phyloP scores from a whole-genome alignment of 352 stramenopile species.

The Blastocystis sp. region DNA sequence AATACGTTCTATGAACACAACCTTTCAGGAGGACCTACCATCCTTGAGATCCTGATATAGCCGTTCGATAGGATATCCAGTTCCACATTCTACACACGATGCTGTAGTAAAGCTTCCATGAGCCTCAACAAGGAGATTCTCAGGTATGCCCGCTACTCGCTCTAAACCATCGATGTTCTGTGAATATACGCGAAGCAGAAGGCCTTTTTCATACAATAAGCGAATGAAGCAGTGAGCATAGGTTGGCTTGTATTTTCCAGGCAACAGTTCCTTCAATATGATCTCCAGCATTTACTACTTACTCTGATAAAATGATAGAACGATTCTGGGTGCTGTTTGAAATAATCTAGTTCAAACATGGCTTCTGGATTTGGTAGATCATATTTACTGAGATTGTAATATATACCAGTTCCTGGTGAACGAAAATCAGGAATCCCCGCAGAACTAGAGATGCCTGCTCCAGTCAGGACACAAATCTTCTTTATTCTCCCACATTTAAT shows the following conservation, averaged over 20 bases:
- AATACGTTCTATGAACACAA: constrained; percentile 29
- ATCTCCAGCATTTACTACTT: constrained; percentile 68
- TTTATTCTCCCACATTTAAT: constrained; percentile 75
- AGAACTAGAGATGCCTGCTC: constrained; percentile 87
- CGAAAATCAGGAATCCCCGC: constrained; percentile 97
- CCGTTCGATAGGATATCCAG: constrained; percentile 12
- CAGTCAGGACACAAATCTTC: constrained; percentile 84
- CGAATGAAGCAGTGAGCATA: constrained; percentile 89
- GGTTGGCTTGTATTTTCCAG: constrained; percentile 80
- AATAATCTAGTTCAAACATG: constrained; percentile 97
- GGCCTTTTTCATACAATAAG: constrained; percentile 82
- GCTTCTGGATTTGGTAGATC: constrained; percentile 88
- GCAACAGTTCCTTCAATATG: constrained; percentile 73
- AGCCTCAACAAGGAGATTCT: constrained; percentile 83
- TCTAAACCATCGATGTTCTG: constrained; percentile 98
- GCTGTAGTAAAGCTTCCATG: constrained; percentile 87
- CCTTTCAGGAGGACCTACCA: background rate
- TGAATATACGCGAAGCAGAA: constrained; percentile 87
- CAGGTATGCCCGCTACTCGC: constrained; percentile 80
- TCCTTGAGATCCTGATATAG: constrained; percentile 7
- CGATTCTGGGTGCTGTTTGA: constrained; percentile 85
- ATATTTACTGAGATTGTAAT: constrained; percentile 76
- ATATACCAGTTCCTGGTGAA: constrained; percentile 77
- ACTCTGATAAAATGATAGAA: constrained; percentile 90
- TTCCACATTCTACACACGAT: constrained; percentile 81